These are phyloP conservation scores for Paramecium tetraurelia DNA, from an alignment of 73 alveolate genomes.

Conservation along the genomic window DNA sequence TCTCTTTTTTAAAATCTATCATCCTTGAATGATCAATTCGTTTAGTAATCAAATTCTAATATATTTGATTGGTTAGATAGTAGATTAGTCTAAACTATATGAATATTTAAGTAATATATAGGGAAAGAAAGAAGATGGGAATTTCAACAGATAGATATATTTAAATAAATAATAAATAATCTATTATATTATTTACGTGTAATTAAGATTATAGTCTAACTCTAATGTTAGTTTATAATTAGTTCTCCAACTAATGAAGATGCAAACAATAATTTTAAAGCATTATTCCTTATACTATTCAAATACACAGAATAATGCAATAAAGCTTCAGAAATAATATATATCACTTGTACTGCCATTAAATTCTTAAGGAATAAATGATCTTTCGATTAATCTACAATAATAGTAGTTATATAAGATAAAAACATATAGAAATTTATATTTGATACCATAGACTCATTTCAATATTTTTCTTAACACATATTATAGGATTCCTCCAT, in stretches of 20 bases:
- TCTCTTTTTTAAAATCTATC: neutral
- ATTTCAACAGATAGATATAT: neutral
- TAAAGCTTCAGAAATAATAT: neutral
- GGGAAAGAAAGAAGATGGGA: neutral
- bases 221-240: neutral
- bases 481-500: constrained; percentile 89
- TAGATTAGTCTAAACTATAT: too few relatives aligned
- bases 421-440: neutral
- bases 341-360: neutral
- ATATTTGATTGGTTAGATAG: neutral
- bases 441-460: neutral
- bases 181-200: neutral
- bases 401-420: neutral
- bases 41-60: too few relatives aligned
- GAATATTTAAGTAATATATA: too few relatives aligned
- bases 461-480: constrained; percentile 77
- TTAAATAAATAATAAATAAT: too few relatives aligned
- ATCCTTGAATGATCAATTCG: neutral
- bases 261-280: neutral
- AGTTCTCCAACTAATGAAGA: too few relatives aligned
- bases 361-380: neutral
- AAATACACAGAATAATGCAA: neutral
- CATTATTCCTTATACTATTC: neutral
- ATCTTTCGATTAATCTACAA: too few relatives aligned
- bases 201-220: neutral